Conservation (phyloP, 2,329 filamentous ascomycete species). For the Aspergillus thermomutatus region DNA sequence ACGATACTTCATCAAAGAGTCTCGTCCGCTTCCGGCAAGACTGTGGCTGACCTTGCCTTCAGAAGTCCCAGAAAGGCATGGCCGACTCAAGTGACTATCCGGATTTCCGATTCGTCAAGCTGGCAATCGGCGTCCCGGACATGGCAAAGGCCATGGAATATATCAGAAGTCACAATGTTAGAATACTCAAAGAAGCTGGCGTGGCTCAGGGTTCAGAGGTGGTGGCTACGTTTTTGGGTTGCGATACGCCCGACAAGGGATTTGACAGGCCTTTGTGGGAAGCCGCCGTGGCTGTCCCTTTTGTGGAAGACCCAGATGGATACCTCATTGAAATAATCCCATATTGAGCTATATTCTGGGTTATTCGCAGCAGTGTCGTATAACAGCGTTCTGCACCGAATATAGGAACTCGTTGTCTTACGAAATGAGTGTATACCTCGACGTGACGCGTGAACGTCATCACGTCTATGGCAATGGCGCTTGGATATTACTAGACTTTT, state of each 20-base stretch:
- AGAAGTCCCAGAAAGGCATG: too few species aligned
- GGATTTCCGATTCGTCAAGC: too few species aligned
- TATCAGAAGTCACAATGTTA: too few species aligned
- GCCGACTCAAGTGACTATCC: too few species aligned
- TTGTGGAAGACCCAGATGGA: constrained; percentile 1
- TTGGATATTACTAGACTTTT: too few species aligned
- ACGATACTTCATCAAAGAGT: too few species aligned
- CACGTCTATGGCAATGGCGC: too few species aligned
- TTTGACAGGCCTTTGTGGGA: not conserved
- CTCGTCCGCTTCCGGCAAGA: too few species aligned
- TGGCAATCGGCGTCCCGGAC: too few species aligned
- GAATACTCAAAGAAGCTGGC: not conserved
- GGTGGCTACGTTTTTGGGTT: not conserved
- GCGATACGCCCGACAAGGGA: not conserved
- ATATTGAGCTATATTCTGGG: constrained; percentile 1
- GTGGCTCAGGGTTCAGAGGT: not conserved
- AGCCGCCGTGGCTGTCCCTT: not conserved
- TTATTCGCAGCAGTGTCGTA: not conserved
- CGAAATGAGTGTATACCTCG: not conserved
- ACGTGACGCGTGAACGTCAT: too few species aligned
- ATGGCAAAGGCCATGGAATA: too few species aligned
- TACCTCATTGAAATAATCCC: constrained; percentile 1
- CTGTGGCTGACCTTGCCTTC: too few species aligned
- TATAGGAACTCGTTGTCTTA: not conserved
- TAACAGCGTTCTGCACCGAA: not conserved